Base-by-base conservation (phyloP, 2,329 filamentous ascomycete species). In the Tolypocladium guangdongense region DNA sequence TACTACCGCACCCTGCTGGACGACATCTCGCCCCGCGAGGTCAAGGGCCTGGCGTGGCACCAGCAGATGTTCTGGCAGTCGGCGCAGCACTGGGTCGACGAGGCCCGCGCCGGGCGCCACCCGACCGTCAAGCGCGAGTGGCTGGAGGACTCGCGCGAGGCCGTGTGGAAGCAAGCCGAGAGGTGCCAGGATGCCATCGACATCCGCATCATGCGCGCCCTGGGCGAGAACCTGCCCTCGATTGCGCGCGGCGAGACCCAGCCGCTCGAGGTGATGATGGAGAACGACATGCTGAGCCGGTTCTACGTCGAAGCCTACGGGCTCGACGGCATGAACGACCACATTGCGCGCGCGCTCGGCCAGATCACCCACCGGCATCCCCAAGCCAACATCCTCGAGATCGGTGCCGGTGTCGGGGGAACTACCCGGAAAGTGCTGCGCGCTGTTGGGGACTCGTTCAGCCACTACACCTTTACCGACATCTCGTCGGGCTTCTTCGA, bases 211-310 rank as follows among this genome's bases (percentile, higher is more conserved):
- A 46, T 46, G 43, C 43, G 43, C 16, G 43, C 43, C 10, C 43
- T 46, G 27, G 43, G 43, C 43, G 43, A 46, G 27, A 46, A 46
- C 4, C 18, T 46, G 24, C 27, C 59, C 2, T 55, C 52, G 4
- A 68, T 73, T 33, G 58, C 72, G 5, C 53, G 58, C 4, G 65
- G 65, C 2, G 62, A 66, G 38, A 58, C 64, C 11, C 64, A 71
- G 49, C 66, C 69, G 0, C 59, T 72, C 0, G 62, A 68, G 45
- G 58, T 73, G 16, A 65, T 72, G 52, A 66, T 71, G 51, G 62
- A 66, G 35, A 61, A 66, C 2, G 62, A 66, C 37, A 59, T 69
- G 7, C 66, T 69, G 2, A 55, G 52, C 14, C 49, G 56, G 4
- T 55, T 53, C 41, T 60, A 59, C 35, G 52, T 54, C 16, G 54